Conservation (phyloP, 371 early-diverging fungal species). For the Vavraia culicis region DNA sequence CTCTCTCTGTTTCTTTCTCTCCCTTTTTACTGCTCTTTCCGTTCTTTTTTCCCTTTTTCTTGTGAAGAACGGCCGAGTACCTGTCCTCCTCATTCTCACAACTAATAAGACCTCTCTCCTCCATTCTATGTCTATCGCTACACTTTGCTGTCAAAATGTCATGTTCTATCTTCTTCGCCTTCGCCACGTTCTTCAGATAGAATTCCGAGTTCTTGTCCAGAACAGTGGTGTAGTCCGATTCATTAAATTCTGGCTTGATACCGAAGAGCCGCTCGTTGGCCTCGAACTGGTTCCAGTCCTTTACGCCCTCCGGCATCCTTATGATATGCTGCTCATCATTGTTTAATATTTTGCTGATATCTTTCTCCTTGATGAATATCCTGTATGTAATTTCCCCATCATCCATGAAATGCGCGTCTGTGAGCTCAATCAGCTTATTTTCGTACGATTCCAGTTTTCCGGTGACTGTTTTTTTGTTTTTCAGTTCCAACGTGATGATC, state of each 20-base stretch:
- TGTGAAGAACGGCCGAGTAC: constrained; percentile 1
- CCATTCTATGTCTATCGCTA: constrained; percentile 61
- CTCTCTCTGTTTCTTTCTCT: constrained; percentile 5
- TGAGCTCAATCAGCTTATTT: too few species aligned
- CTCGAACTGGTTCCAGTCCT: constrained; percentile 87
- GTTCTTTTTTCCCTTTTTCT: too few species aligned
- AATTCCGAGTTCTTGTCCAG: constrained; percentile 61
- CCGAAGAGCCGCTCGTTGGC: constrained; percentile 76
- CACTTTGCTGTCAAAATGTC: constrained; percentile 57
- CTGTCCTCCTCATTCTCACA: constrained; percentile 48
- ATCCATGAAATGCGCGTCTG: too few species aligned
- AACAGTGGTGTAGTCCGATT: constrained; percentile 72
- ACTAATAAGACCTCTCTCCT: constrained; percentile 59
- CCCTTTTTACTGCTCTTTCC: not conserved
- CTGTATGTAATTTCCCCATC: too few species aligned
- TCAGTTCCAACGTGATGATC: too few species aligned
- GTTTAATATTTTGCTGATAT: too few species aligned
- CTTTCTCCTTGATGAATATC: too few species aligned
- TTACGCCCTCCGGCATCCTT: too few species aligned
- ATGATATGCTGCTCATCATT: too few species aligned
- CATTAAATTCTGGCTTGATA: constrained; percentile 71
- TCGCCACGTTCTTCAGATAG: constrained; percentile 60
- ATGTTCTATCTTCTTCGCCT: constrained; percentile 61
- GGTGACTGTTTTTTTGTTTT: too few species aligned
- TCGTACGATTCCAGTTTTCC: too few species aligned